Percentiles rank a stretch among this genome's conserved stretches.
Conservation (phyloP, 441 rosid species). For the Erodium moschatum region DNA sequence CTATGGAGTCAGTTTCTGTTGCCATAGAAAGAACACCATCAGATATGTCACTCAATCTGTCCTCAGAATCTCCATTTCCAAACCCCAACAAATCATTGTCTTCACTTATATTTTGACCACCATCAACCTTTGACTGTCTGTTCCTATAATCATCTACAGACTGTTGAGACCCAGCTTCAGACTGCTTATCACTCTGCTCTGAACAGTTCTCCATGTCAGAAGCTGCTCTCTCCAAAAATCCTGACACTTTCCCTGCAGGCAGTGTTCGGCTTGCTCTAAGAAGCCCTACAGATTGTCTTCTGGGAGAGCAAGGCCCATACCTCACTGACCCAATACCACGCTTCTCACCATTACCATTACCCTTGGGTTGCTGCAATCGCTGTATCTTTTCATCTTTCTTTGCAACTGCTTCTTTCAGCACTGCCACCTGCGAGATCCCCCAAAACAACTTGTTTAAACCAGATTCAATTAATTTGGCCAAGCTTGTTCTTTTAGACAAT, state of each 20-base stretch:
- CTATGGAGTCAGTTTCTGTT: conserved; percentile 71
- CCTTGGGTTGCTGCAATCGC: conserved; percentile 32
- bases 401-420: conserved; percentile 58
- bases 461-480: background rate
- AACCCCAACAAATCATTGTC: conserved; percentile 68
- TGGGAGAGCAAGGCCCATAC: conserved; percentile 46
- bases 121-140: conserved; percentile 26
- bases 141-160: conserved; percentile 41
- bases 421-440: conserved; percentile 45
- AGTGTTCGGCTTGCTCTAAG: conserved; percentile 30
- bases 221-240: conserved; percentile 29
- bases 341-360: conserved; percentile 16
- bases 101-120: conserved; percentile 26
- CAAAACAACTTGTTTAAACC: background rate
- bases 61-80: conserved; percentile 66
- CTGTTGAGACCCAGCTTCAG: conserved; percentile 59
- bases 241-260: conserved; percentile 28
- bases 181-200: conserved; percentile 47
- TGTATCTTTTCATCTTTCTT: conserved; percentile 77
- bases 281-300: conserved; percentile 41
- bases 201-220: conserved; percentile 50
- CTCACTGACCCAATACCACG: conserved; percentile 16
- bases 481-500: background rate
- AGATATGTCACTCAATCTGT: conserved; percentile 89
- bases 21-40: conserved; percentile 88